Evolutionary conservation across 352 stramenopile genomes (phyloP), one percentile per base, ranked within the genome.

Genomic region (Thraustochytrium sp.): DNA sequence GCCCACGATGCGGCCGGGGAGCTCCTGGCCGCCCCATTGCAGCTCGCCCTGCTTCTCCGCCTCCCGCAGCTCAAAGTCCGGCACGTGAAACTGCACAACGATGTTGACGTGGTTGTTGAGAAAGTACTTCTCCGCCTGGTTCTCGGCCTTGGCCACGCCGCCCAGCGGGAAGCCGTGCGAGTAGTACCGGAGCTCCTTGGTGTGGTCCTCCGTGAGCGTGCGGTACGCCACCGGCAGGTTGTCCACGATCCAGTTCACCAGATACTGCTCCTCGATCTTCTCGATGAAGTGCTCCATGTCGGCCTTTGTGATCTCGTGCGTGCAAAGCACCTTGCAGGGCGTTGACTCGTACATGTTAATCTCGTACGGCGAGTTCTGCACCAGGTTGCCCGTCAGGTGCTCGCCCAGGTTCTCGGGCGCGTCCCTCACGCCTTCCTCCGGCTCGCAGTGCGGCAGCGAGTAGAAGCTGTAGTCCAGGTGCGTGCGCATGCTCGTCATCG

Each of bases 391-490:
- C 0, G 91, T 89, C 89, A 97, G 94, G 86, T 96, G 95, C 88
- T 96, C 92, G 72, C 93, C 93, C 48, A 97, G 85, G 89, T 97
- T 97, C 85, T 96, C 92, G 64, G 92, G 89, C 84, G 63, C 87
- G 36, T 86, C 68, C 40, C 36, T 84, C 1, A 73, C 73, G 23
- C 87, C 87, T 31, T 40, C 84, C 29, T 86, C 85, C 26, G 91
- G 90, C 61, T 88, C 85, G 85, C 91, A 99, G 85, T 91, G 97
- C 73, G 95, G 96, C 36, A 99, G 89, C 87, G 98, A 95, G 89
- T 99, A 99, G 88, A 98, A 99, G 88, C 98, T 55, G 88, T 98
- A 98, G 55, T 96, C 96, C 76, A 99, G 90, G 77, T 99, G 93
- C 61, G 96, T 99, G 87, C 98, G 98, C 54, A 93, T 96, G 46